A percentile compares a stretch with the other conserved stretches of the same genome.
These are phyloP conservation scores for Ogataea ramenticola DNA, from an alignment of 805 yeast species.

Conservation along the genomic window DNA sequence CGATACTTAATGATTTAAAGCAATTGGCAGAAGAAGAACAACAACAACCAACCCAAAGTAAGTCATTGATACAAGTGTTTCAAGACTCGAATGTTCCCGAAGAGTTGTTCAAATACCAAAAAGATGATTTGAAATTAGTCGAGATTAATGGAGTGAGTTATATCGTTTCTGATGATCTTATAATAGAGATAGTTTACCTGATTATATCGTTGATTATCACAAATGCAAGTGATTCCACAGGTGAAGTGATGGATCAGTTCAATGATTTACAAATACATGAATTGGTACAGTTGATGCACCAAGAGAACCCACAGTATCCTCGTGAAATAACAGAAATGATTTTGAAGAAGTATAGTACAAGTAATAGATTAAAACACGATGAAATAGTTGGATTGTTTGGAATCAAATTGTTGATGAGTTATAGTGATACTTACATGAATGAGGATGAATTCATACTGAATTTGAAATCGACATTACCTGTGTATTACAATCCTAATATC, in stretches of 20 bases:
- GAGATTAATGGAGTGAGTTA: slow-evolving; percentile 7
- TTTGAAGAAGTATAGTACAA: slow-evolving; percentile 9
- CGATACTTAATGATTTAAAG: slow-evolving; percentile 5
- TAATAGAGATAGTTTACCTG: slow-evolving; percentile 7
- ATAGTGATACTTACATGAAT: slow-evolving; percentile 1
- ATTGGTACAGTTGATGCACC: neutral
- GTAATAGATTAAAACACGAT: slow-evolving; percentile 6
- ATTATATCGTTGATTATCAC: slow-evolving; percentile 1
- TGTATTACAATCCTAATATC: slow-evolving; percentile 38
- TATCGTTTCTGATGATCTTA: slow-evolving; percentile 7
- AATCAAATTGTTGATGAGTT: neutral
- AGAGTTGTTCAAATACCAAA: slow-evolving; percentile 1
- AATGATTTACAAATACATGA: neutral
- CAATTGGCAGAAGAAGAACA: neutral
- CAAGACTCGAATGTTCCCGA: slow-evolving; percentile 8
- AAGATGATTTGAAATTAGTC: slow-evolving; percentile 8
- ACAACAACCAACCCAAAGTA: too few relatives aligned
- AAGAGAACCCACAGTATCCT: slow-evolving; percentile 2
- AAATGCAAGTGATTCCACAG: neutral
- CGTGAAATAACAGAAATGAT: slow-evolving; percentile 6
- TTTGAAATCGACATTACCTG: slow-evolving; percentile 62
- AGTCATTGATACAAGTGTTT: slow-evolving; percentile 4
- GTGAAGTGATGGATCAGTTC: neutral
- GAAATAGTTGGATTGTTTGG: slow-evolving; percentile 15
- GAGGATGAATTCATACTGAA: slow-evolving; percentile 51